A percentile compares a stretch with the other conserved stretches of the same genome.
phyloP scores from a whole-genome alignment of 2,329 filamentous ascomycete genomes.

The Trichophyton rubrum region DNA sequence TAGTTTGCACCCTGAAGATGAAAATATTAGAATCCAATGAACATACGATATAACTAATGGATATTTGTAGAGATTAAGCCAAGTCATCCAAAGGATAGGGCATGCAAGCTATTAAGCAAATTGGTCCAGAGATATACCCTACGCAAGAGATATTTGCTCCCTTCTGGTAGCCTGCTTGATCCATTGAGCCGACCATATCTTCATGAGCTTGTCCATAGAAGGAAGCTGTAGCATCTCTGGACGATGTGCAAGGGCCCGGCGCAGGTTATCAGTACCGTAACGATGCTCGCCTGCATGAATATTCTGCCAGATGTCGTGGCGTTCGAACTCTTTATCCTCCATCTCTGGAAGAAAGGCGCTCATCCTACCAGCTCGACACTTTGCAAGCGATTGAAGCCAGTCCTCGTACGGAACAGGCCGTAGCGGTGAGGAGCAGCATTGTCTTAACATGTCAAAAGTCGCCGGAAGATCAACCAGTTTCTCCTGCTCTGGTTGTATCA shows the following conservation, averaged over 20 bases:
- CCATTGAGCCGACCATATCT: neutral
- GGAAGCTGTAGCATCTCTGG: neutral
- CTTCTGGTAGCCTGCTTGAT: neutral
- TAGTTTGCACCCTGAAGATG: too few relatives aligned
- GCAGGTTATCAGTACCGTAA: neutral
- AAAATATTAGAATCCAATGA: too few relatives aligned
- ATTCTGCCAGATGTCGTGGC: neutral
- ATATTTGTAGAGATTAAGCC: too few relatives aligned
- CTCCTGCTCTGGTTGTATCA: conserved; percentile 11
- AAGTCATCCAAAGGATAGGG: too few relatives aligned
- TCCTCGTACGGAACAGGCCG: neutral
- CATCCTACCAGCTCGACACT: neutral
- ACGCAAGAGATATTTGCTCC: too few relatives aligned
- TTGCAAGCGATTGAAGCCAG: neutral
- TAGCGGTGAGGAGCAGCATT: neutral
- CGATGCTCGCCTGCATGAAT: neutral
- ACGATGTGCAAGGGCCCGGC: neutral
- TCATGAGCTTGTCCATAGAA: neutral
- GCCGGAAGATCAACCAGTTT: neutral
- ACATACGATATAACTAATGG: too few relatives aligned
- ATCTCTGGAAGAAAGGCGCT: neutral
- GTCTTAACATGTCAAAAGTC: neutral
- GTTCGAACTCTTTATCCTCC: neutral
- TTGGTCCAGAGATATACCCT: too few relatives aligned
- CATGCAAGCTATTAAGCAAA: too few relatives aligned